Conservation (phyloP, 768 basidiomycete genomes). For the Ephemerocybe angulata region DNA sequence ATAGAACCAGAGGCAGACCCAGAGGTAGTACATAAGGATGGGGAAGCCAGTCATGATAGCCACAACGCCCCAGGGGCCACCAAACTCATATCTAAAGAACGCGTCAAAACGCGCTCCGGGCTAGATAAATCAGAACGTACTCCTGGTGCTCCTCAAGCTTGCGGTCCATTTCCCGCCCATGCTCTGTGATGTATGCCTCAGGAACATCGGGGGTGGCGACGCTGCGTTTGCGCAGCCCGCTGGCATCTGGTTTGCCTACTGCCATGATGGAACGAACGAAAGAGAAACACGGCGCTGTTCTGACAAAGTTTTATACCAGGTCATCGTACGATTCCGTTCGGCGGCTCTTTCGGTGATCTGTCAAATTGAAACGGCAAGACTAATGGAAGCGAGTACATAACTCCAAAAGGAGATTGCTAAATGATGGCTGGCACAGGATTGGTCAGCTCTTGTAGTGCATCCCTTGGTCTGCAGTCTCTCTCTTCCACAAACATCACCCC, state of each 20-base stretch:
- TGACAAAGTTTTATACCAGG: not conserved
- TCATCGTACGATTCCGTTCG: not conserved
- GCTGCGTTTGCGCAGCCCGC: slow-evolving; percentile 13
- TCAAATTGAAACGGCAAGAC: no score
- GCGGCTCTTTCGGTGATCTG: no score
- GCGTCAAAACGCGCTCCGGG: slow-evolving; percentile 5
- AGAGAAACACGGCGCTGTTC: not conserved
- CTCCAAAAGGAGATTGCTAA: no score
- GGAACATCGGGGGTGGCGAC: slow-evolving; percentile 12
- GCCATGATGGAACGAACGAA: not conserved
- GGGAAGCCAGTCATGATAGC: slow-evolving; percentile 97
- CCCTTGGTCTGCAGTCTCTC: no score
- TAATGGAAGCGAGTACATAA: no score
- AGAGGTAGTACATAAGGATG: slow-evolving; percentile 95
- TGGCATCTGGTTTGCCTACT: slow-evolving; percentile 2
- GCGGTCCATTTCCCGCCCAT: slow-evolving; percentile 71
- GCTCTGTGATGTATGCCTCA: slow-evolving; percentile 50
- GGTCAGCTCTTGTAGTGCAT: no score
- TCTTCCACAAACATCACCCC: not conserved
- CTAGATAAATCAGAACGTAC: slow-evolving; percentile 31
- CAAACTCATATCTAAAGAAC: slow-evolving; percentile 82
- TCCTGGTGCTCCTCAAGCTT: slow-evolving; percentile 66
- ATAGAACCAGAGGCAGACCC: slow-evolving; percentile 96
- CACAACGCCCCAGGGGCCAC: slow-evolving; percentile 86
- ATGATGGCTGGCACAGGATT: no score